These are phyloP conservation scores for Fraxinus anomala DNA, from an alignment of 257 asterid genomes.

Conservation along the genomic window DNA sequence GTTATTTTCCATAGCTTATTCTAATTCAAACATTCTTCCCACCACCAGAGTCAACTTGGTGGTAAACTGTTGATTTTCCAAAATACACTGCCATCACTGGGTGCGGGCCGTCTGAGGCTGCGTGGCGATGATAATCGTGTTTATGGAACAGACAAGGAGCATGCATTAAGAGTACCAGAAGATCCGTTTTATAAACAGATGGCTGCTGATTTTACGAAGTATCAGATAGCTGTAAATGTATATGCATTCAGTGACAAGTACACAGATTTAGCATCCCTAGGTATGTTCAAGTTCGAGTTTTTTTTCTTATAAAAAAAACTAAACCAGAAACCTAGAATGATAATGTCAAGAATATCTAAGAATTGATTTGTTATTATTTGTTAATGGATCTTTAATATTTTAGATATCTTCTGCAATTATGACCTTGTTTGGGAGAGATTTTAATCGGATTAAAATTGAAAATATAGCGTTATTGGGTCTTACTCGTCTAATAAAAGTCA, in stretches of 20 bases:
- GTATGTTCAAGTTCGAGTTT: conserved; percentile 39
- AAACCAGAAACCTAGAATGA: background rate
- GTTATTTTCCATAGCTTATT: conserved; percentile 21
- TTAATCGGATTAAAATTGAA: too few relatives aligned
- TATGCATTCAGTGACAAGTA: conserved; percentile 93
- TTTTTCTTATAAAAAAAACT: background rate
- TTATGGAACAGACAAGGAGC: conserved; percentile 91
- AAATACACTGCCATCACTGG: conserved; percentile 87
- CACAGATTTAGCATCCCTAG: conserved; percentile 89
- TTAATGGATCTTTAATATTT: background rate
- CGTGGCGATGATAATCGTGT: conserved; percentile 87
- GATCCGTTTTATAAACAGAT: conserved; percentile 98
- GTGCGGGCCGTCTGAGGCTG: conserved; percentile 83
- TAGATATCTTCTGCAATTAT: background rate
- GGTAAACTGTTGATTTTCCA: conserved; percentile 96
- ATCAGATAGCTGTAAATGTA: conserved; percentile 84
- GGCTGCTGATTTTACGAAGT: conserved; percentile 99
- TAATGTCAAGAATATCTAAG: conserved; percentile 14
- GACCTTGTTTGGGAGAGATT: too few relatives aligned
- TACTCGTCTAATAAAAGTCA: too few relatives aligned
- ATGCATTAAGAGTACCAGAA: conserved; percentile 76
- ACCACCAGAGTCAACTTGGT: conserved; percentile 84
- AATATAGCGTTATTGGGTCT: too few relatives aligned
- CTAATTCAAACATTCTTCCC: conserved; percentile 35
- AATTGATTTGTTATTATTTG: conserved; percentile 12